Percentiles rank a stretch among this genome's conserved stretches.
These are phyloP conservation scores for Lolium rigidum DNA, from an alignment of 176 grass and related monocot species.

Conservation along the genomic window DNA sequence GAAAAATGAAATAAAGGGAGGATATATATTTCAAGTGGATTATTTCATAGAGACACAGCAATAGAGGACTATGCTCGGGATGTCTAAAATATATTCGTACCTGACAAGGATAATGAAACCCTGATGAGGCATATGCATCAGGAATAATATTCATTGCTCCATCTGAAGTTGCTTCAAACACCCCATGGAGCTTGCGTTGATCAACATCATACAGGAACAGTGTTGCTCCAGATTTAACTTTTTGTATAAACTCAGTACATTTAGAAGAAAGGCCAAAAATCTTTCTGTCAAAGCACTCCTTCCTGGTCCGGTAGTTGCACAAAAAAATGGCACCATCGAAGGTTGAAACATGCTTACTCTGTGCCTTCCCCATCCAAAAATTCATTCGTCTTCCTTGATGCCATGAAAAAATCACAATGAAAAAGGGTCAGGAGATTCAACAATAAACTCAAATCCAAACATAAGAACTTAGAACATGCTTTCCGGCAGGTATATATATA, in stretches of 20 bases:
- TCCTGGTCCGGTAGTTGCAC: conserved; percentile 45
- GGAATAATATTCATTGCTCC: conserved; percentile 63
- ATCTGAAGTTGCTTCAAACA: conserved; percentile 76
- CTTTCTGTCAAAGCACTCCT: conserved; percentile 58
- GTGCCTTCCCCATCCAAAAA: conserved; percentile 40
- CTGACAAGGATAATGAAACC: conserved; percentile 56
- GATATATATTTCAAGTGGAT: neutral
- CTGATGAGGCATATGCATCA: conserved; percentile 51
- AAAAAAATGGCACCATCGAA: conserved; percentile 62
- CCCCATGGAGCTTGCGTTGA: conserved; percentile 61
- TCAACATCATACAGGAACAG: conserved; percentile 62
- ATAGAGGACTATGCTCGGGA: conserved; percentile 18
- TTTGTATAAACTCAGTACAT: conserved; percentile 50
- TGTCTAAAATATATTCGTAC: conserved; percentile 30
- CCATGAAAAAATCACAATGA: conserved; percentile 24
- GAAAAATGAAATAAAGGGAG: conserved; percentile 4
- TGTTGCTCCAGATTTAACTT: conserved; percentile 56
- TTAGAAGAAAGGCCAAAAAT: conserved; percentile 53
- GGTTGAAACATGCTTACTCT: conserved; percentile 26
- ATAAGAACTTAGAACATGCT: neutral
- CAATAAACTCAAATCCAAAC: conserved; percentile 14
- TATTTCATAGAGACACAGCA: neutral
- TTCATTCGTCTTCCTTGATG: conserved; percentile 51
- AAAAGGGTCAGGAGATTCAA: conserved; percentile 22
- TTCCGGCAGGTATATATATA: conserved; percentile 25